Percentiles rank a stretch among this genome's conserved stretches.
phyloP scores from a whole-genome alignment of 2,329 filamentous ascomycete genomes.

The Epichloe uncinata region DNA sequence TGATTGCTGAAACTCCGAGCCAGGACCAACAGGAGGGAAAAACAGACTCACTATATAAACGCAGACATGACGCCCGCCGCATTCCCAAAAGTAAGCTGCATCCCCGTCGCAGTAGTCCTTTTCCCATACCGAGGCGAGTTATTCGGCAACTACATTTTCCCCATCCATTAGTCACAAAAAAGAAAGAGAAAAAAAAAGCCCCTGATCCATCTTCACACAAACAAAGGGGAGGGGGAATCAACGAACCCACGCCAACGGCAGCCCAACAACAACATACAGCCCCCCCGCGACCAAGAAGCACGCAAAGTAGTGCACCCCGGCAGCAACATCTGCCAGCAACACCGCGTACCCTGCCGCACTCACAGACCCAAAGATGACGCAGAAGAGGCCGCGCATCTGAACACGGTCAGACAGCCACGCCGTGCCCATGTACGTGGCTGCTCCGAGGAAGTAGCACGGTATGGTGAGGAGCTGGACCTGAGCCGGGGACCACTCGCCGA shows the following conservation, averaged over 20 bases:
- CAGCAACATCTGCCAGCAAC: slow-evolving; percentile 44
- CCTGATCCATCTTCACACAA: not conserved
- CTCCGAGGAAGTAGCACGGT: slow-evolving; percentile 63
- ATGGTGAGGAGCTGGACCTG: slow-evolving; percentile 66
- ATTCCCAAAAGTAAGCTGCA: slow-evolving; percentile 61
- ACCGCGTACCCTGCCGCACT: slow-evolving; percentile 58
- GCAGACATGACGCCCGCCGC: slow-evolving; percentile 59
- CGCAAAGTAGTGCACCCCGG: slow-evolving; percentile 57
- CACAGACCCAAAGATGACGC: slow-evolving; percentile 46
- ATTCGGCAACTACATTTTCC: slow-evolving; percentile 32
- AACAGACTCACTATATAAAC: slow-evolving; percentile 40
- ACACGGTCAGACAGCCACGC: slow-evolving; percentile 55
- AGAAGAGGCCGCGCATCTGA: slow-evolving; percentile 53
- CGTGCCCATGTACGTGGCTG: slow-evolving; percentile 51
- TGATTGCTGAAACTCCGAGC: not conserved
- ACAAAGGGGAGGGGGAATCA: not conserved
- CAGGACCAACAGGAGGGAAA: too few species aligned
- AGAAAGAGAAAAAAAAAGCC: not conserved
- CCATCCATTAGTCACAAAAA: not conserved
- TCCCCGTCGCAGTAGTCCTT: slow-evolving; percentile 54
- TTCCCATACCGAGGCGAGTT: slow-evolving; percentile 67
- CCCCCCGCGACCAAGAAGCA: slow-evolving; percentile 66
- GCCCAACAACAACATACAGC: slow-evolving; percentile 47
- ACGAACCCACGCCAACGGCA: slow-evolving; percentile 41
- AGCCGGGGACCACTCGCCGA: slow-evolving; percentile 49